Base-by-base conservation (phyloP, 164 flowering plant species). In the Stephania yunnanensis region DNA sequence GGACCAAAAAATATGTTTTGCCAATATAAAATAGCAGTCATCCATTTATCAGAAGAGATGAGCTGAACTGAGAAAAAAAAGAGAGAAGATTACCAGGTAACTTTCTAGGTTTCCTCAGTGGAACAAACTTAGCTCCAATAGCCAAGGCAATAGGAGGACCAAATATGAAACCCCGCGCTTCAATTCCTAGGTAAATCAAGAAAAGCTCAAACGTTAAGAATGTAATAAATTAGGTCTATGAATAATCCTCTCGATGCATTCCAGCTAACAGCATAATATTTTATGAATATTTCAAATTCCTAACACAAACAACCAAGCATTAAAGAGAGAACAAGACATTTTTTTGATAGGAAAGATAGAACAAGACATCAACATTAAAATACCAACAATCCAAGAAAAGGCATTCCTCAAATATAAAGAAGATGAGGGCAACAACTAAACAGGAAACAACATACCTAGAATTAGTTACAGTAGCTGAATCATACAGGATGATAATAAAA, bases 51-150 rank as follows among this genome's bases (percentile, higher is more conserved):
- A 61, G 9, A 61, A 5, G 9, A 61, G 66, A 20, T 61, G 25
- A 61, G 7, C 6, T 11, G 44, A 7, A 71, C 7, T 15, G 42
- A 48, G 10, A 13, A 48, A 29, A 75, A 70, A 25, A 68, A 45
- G n/a, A 50, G 63, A 44, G 25, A 36, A 65, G 31, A 61, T 10
- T 89, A 95, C 99, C 98, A 46, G 99, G 99, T 75, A 95, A 76
- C 78, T 95, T 95, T 77, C 81, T 87, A 73, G 99, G 99, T 82
- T 95, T 95, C 78, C 99, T 88, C 84, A 95, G 73, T 1, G 99
- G 99, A 75, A 95, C 95, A 86, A 95, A 95, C 81, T 95, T 95
- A 68, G 99, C 99, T 68, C 99, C 99, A 72, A 95, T 93, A 5
- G 94, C 97, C 85, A 93, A 83, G 29, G 99, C 99, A 77, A 95